Conservation (phyloP, 257 asterid genomes). For the Mentha longifolia region DNA sequence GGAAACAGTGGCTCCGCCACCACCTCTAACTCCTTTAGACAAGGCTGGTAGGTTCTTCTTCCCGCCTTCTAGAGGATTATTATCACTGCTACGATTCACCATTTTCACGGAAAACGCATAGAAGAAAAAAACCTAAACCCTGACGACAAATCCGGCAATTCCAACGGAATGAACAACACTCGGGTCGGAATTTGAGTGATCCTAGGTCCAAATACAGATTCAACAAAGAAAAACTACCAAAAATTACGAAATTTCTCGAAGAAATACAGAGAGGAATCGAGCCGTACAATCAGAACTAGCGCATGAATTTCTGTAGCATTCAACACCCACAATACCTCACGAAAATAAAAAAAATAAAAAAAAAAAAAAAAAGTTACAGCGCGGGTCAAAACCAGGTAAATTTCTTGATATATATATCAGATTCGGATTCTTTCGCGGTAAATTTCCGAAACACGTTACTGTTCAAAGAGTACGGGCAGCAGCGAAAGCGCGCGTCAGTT, state of each 20-base stretch:
- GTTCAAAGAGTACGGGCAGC: slow-evolving; percentile 15
- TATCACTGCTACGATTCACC: slow-evolving; percentile 48
- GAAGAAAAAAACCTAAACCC: slow-evolving; percentile 25
- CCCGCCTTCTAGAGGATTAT: slow-evolving; percentile 51
- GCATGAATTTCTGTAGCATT: slow-evolving; percentile 12
- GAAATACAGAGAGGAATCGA: slow-evolving; percentile 15
- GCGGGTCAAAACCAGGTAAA: slow-evolving; percentile 30
- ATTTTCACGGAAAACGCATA: slow-evolving; percentile 40
- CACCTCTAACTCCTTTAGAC: slow-evolving; percentile 53
- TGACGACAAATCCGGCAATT: slow-evolving; percentile 11
- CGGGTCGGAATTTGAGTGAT: neutral
- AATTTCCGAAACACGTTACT: slow-evolving; percentile 19
- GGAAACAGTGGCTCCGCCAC: slow-evolving; percentile 63
- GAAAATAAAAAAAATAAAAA: neutral
- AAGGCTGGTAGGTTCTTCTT: slow-evolving; percentile 48
- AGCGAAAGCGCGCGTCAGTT: neutral
- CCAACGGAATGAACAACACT: neutral
- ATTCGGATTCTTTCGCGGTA: slow-evolving; percentile 31
- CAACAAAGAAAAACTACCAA: slow-evolving; percentile 4
- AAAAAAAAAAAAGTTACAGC: neutral
- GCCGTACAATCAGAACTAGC: slow-evolving; percentile 9
- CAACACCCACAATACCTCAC: neutral
- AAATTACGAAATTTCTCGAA: slow-evolving; percentile 12
- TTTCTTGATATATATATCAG: neutral
- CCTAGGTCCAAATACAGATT: neutral